Percentiles rank a stretch among this genome's conserved stretches.
Conservation (phyloP, 495 filamentous ascomycete genomes). For the Gamarada debralockiae region DNA sequence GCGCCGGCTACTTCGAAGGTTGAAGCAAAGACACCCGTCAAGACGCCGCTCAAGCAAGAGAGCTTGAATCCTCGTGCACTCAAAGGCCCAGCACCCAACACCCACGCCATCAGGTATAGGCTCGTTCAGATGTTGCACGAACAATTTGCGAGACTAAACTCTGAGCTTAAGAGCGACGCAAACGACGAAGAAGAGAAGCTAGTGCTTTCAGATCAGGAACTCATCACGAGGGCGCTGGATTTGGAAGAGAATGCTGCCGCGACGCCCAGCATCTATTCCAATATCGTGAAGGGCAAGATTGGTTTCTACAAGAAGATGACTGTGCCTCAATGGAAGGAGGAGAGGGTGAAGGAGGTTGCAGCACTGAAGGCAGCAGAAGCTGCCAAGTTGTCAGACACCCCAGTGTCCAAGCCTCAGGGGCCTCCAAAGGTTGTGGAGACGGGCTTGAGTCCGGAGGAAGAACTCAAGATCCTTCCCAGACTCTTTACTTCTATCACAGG, state of each 20-base stretch:
- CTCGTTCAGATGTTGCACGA: slow-evolving; percentile 72
- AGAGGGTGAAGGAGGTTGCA: slow-evolving; percentile 30
- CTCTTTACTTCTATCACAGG: slow-evolving; percentile 56
- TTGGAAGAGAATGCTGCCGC: slow-evolving; percentile 78
- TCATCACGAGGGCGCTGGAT: slow-evolving; percentile 76
- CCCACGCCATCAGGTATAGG: slow-evolving; percentile 61
- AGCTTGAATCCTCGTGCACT: slow-evolving; percentile 80
- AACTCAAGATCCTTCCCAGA: slow-evolving; percentile 57
- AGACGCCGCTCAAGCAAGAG: slow-evolving; percentile 28
- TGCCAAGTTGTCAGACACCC: slow-evolving; percentile 4
- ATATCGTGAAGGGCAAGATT: slow-evolving; percentile 77
- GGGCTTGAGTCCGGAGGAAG: slow-evolving; percentile 61
- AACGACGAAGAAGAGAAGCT: slow-evolving; percentile 36
- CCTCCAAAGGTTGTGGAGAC: slow-evolving; percentile 54
- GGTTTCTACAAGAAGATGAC: slow-evolving; percentile 68
- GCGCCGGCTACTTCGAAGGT: not conserved
- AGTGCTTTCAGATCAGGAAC: slow-evolving; percentile 59
- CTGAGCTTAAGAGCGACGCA: slow-evolving; percentile 51
- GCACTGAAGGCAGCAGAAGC: slow-evolving; percentile 25
- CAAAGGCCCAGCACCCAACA: slow-evolving; percentile 57
- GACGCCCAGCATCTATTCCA: slow-evolving; percentile 66
- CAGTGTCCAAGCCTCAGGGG: slow-evolving; percentile 16
- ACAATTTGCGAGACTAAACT: slow-evolving; percentile 69
- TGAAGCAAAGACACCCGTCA: slow-evolving; percentile 7
- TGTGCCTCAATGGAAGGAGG: slow-evolving; percentile 59